Evolutionary conservation across 352 stramenopile genomes (phyloP).

Genomic region (Pythium periplocum): DNA sequence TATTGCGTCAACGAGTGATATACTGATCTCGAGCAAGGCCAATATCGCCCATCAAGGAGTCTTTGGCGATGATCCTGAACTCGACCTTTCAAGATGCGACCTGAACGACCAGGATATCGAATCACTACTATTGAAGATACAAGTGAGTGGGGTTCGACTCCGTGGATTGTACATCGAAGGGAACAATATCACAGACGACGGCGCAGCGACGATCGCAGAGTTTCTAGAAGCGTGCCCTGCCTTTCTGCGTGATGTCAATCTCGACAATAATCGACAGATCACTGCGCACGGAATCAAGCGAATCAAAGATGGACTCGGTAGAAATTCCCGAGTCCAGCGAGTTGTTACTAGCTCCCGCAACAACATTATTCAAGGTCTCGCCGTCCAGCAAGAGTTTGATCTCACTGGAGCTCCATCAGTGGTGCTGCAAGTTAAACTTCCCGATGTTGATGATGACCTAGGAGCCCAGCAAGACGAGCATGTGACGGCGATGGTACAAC

Average conservation of each 20-base stretch:
- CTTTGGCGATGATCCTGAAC: conserved; percentile 1
- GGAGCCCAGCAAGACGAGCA: background rate
- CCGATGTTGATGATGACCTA: background rate
- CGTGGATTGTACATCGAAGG: conserved; percentile 29
- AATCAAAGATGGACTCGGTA: conserved; percentile 23
- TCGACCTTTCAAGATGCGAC: conserved; percentile 26
- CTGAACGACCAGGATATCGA: conserved; percentile 36
- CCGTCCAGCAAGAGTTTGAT: conserved; percentile 15
- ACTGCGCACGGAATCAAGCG: conserved; percentile 25
- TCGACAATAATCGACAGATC: conserved; percentile 26
- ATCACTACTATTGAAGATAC: conserved; percentile 36
- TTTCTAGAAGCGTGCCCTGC: conserved; percentile 33
- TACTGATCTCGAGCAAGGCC: conserved; percentile 19
- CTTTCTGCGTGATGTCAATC: conserved; percentile 24
- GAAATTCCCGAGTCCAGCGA: conserved; percentile 27
- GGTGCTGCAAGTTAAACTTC: conserved; percentile 8
- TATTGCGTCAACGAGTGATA: conserved; percentile 22
- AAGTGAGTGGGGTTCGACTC: conserved; percentile 26
- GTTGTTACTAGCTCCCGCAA: conserved; percentile 14
- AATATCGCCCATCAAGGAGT: background rate
- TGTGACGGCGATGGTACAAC: background rate
- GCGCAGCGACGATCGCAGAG: conserved; percentile 26
- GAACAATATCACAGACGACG: conserved; percentile 37
- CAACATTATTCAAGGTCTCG: conserved; percentile 15
- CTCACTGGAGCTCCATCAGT: conserved; percentile 9